Conservation (phyloP, 2,329 filamentous ascomycete genomes). For the Davidsoniella virescens region DNA sequence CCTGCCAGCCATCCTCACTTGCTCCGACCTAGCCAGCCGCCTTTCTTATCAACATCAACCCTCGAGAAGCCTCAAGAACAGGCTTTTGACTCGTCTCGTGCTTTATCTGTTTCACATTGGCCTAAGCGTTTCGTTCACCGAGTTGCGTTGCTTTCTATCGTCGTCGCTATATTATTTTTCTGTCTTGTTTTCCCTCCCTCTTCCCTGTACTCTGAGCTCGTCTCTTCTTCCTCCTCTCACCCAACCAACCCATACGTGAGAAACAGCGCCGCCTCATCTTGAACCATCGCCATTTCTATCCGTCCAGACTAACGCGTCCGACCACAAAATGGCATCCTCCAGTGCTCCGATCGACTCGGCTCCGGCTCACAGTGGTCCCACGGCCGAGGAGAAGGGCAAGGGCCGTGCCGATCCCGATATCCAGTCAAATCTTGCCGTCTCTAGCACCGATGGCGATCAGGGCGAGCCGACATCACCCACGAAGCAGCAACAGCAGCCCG, state of each 20-base stretch:
- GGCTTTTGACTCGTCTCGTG: background rate
- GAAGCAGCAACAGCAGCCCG: background rate
- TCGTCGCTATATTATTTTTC: no score
- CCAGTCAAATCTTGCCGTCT: background rate
- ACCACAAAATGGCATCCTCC: background rate
- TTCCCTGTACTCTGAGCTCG: no score
- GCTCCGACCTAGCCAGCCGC: no score
- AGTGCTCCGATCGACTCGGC: background rate
- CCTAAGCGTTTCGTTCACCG: background rate
- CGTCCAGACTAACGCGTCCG: background rate
- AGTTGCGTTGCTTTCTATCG: background rate
- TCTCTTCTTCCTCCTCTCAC: background rate
- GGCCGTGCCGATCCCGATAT: constrained; percentile 12
- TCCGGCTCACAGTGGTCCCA: background rate
- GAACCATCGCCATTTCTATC: background rate
- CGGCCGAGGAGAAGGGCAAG: constrained; percentile 12
- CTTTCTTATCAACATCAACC: background rate
- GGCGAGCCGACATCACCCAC: background rate
- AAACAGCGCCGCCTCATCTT: no score
- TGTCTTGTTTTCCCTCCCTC: no score
- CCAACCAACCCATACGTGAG: background rate
- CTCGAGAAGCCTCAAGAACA: no score
- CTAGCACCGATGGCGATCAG: background rate
- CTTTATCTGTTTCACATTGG: background rate
- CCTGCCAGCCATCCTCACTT: no score